Conservation (phyloP, 495 filamentous ascomycete species). For the Hypoxylon fuscum region DNA sequence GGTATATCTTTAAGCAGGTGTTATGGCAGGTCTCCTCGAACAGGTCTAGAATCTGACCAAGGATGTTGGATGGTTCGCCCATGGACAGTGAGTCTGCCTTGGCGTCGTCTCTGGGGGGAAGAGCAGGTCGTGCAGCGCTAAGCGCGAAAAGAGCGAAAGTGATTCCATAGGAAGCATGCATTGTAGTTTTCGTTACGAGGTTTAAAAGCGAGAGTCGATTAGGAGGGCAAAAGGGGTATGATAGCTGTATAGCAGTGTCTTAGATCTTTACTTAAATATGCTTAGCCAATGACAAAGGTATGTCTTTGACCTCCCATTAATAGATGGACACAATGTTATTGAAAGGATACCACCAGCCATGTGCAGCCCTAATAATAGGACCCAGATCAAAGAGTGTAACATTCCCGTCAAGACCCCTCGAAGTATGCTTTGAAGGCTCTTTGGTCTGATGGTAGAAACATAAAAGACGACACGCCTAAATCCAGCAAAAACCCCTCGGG, state of each 20-base stretch:
- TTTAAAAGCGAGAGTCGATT: not conserved
- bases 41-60: slow-evolving; percentile 14
- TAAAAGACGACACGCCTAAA: not conserved
- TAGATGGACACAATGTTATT: not conserved
- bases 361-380: not conserved
- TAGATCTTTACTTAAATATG: not conserved
- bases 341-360: not conserved
- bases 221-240: not conserved
- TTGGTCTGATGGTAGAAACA: not conserved
- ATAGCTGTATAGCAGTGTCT: not conserved
- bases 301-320: no score
- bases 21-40: slow-evolving; percentile 26
- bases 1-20: slow-evolving; percentile 25
- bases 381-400: not conserved
- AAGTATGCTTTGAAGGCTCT: not conserved
- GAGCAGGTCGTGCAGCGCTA: slow-evolving; percentile 10
- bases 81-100: not conserved
- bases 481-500: not conserved
- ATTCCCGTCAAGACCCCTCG: not conserved
- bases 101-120: not conserved
- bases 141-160: slow-evolving; percentile 13
- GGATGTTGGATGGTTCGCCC: not conserved
- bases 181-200: not conserved
- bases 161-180: slow-evolving; percentile 18
- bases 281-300: no score